Base-by-base conservation (phyloP, 306 rosid genomes). In the Lagenaria siceraria region DNA sequence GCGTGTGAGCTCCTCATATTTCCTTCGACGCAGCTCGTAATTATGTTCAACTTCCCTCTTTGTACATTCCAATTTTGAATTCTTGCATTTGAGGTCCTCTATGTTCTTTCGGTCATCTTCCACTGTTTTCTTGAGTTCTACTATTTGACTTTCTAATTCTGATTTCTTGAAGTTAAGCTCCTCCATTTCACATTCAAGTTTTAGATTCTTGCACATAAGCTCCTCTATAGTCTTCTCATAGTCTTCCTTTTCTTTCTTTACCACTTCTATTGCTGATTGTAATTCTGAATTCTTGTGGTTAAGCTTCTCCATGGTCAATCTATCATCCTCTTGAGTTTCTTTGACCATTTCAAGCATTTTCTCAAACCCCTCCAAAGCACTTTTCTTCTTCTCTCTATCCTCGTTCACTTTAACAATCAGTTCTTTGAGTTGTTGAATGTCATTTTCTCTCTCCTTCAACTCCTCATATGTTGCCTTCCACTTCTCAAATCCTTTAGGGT, bases 321-420 rank as follows among this genome's bases (percentile, higher is more conserved):
- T 74, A 15, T 78, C 76, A 9, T 58, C 61, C 58, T 18, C 46
- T 4, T 14, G 27, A 7, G n/a, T 56, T 31, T 27, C 60, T 58
- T 55, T 80, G 58, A 77, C 62, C 43, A 49, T 35, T 73, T 74
- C 78, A 9, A 84, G n/a, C 55, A 75, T 51, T 25, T 61, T 75
- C 63, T 84, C 77, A 22, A 71, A 69, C 29, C 48, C 40, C 49
- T 62, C 65, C 40, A 38, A 27, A 1, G 38, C 68, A 1, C 24
- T 42, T 24, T 22, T 42, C 70, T 51, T 72, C 35, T 46, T 60
- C 78, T 18, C 36, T 42, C 49, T 27, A 60, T 48, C 63, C 24
- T 35, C 68, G 5, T 74, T 24, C 1, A 69, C 53, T 25, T 15
- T 19, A 27, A 25, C 0, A 1, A 40, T 43, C 46, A 51, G 27